These are phyloP conservation scores for Patellaria atrata DNA, from an alignment of 495 filamentous ascomycete genomes.

Conservation along the genomic window DNA sequence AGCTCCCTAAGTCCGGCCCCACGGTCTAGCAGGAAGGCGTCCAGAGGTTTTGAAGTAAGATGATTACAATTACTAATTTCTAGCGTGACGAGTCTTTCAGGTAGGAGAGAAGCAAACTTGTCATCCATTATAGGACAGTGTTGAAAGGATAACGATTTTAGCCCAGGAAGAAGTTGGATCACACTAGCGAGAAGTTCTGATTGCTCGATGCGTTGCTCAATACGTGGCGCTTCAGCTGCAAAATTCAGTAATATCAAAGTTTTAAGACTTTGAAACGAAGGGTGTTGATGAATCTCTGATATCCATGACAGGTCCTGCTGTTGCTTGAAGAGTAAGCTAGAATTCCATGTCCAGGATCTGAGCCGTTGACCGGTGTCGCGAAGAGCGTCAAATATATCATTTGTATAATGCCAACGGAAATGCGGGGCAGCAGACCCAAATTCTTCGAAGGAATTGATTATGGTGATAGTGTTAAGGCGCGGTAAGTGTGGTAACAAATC, in stretches of 20 bases:
- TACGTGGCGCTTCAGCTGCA: conserved; percentile 25
- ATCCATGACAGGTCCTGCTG: conserved; percentile 37
- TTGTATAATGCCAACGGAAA: conserved; percentile 48
- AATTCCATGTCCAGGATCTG: conserved; percentile 66
- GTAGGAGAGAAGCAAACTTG: conserved; percentile 44
- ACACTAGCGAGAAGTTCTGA: conserved; percentile 40
- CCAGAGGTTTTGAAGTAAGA: conserved; percentile 43
- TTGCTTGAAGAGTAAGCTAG: conserved; percentile 37
- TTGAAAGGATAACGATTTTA: conserved; percentile 51
- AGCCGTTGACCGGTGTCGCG: conserved; percentile 34
- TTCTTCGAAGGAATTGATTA: conserved; percentile 39
- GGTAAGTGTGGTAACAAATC: conserved; percentile 32
- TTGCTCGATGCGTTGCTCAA: too few species aligned
- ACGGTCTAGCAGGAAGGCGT: conserved; percentile 43
- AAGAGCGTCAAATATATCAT: conserved; percentile 42
- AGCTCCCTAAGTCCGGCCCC: conserved; percentile 49
- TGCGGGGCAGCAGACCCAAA: too few species aligned
- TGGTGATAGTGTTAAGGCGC: conserved; percentile 37
- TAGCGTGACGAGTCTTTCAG: conserved; percentile 45
- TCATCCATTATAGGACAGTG: conserved; percentile 50
- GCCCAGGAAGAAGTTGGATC: conserved; percentile 42
- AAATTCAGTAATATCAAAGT: conserved; percentile 53
- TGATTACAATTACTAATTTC: conserved; percentile 63
- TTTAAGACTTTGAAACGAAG: conserved; percentile 42
- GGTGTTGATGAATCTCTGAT: conserved; percentile 37